Evolutionary conservation across 1,284 basidiomycete species (phyloP), one percentile per base, ranked within the genome.

Genomic region (Coniferiporia sulphurascens): DNA sequence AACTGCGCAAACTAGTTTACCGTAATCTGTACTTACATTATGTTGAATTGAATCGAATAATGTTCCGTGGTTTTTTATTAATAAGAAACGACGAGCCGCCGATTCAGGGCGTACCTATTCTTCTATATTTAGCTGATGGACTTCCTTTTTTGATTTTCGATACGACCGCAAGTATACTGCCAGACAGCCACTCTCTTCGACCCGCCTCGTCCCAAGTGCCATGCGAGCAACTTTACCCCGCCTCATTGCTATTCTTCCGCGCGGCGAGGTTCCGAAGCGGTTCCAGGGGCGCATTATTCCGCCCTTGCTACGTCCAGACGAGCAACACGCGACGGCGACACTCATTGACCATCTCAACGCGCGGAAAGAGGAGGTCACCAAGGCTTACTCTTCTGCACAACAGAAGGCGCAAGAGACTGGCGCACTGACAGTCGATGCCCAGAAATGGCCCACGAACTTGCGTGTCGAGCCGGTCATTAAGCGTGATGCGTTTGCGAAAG

Each of bases 1-100:
- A 19, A 68, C 70, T 10, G 78, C 74, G 2, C 75, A 74, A 56
- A 53, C 48, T 27, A 27, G 27, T 27, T 5, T 5, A 27, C 3
- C 5, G 27, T 27, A 27, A 27, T 27, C 27, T 27, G 27, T 27
- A 27, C n/a, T n/a, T n/a, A n/a, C n/a, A n/a, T 27, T 27, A 27
- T 2, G 5, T 27, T 5, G 27, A 27, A 27, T 27, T 3, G 27
- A 27, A 27, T 3, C 27, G 27, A 27, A 27, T 5, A 27, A 27
- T 27, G 27, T 27, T 27, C 27, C 27, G 5, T 27, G 27, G 5
- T 27, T 27, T 27, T 27, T 27, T 27, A 27, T 27, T 27, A 3
- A 27, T 27, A 3, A 27, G 5, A 27, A 27, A 2, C 27, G 27
- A 27, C 5, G 2, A 27, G 27, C 27, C 5, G 27, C 27, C 27